A percentile compares a stretch with the other conserved stretches of the same genome.
These are phyloP conservation scores for Diplocarpon mali DNA, from an alignment of 2,329 filamentous ascomycete genomes.

Conservation along the genomic window DNA sequence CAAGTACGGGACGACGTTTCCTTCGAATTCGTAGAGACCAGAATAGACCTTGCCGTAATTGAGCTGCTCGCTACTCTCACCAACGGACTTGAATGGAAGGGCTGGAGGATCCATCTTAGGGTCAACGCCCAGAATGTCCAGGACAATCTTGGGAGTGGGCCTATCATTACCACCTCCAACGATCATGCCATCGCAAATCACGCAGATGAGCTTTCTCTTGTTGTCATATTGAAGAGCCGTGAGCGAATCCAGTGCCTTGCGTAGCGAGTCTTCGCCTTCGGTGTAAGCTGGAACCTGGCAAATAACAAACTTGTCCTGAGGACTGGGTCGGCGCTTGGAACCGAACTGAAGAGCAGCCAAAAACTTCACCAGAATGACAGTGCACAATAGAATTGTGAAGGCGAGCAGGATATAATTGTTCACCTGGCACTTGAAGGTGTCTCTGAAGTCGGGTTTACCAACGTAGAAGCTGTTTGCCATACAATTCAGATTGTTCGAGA, in stretches of 20 bases:
- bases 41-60: conserved; percentile 99
- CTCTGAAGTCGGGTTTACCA: conserved; percentile 76
- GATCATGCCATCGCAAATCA: conserved; percentile 96
- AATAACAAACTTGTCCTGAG: conserved; percentile 98
- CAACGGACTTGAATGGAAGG: conserved; percentile 87
- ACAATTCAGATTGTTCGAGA: conserved; percentile 64
- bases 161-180: conserved; percentile 92
- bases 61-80: conserved; percentile 77
- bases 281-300: conserved; percentile 97
- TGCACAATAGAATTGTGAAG: conserved; percentile 74
- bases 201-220: conserved; percentile 91
- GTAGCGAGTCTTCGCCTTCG: conserved; percentile 88
- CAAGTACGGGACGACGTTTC: conserved; percentile 92
- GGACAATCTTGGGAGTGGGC: conserved; percentile 92
- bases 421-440: conserved; percentile 63
- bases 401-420: conserved; percentile 86
- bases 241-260: conserved; percentile 87
- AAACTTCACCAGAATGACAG: conserved; percentile 80
- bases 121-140: conserved; percentile 94
- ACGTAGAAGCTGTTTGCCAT: conserved; percentile 74
- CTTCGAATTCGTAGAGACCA: conserved; percentile 92
- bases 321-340: conserved; percentile 75
- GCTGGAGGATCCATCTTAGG: conserved; percentile 93
- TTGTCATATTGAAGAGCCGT: conserved; percentile 95
- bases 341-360: conserved; percentile 86